Base-by-base conservation (phyloP, 2,329 filamentous ascomycete species). In the Stachybotrys chlorohalonatus region DNA sequence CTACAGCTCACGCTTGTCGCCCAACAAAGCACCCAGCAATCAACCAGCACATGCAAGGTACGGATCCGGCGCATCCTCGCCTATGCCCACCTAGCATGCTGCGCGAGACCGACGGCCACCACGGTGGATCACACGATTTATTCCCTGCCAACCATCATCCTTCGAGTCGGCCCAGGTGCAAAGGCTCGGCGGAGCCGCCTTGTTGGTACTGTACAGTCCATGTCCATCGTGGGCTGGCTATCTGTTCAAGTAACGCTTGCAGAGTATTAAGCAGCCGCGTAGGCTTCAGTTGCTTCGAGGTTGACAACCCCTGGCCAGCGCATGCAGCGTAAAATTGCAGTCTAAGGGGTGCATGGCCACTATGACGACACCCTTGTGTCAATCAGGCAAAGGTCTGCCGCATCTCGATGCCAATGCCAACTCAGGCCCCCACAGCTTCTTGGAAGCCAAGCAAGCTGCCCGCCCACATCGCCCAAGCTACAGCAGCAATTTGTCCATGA, bases 381-480 rank as follows among this genome's bases (percentile, higher is more conserved):
- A 42, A 42, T 42, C 13, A 42, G 13, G 13, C 36, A 9, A 42
- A 42, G 36, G 36, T 42, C 36, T 42, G 36, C 5, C 36, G 36
- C 13, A 13, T 13, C 36, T 42, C 13, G 36, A 42, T 13, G 36
- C 36, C 36, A 42, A 42, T 42, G 8, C 24, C 24, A 24, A 13
- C 36, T 13, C 36, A 9, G 36, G 36, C 36, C 36, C 9, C 36
- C 36, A 13, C 36, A 9, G 8, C 8, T 42, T 42, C 8, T 42
- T 9, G 36, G 8, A 42, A 42, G 36, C 42, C 52, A 57, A 55
- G 53, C 46, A 52, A 51, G 49, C 50, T 17, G 31, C 16, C 31
- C 17, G 16, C 13, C 11, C 31, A 6, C 30, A 45, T 46, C 52
- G 48, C 11, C 7, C 24, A 24, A 24, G 2, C 24, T 24, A 24